Base-by-base conservation (phyloP, 257 asterid species). In the Nicotiana sylvestris region DNA sequence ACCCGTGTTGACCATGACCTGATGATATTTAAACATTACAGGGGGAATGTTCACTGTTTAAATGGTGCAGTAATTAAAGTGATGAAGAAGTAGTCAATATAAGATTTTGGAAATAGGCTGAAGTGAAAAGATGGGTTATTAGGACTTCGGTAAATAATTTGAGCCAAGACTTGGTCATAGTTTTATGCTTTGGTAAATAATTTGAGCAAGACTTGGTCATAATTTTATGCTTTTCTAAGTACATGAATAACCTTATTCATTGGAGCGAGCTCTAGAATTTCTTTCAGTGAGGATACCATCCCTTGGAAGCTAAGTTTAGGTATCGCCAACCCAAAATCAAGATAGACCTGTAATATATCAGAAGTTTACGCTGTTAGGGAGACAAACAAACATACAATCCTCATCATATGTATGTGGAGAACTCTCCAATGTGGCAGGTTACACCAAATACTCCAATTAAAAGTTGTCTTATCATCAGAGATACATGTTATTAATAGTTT, bases 1-100 rank as follows among this genome's bases (percentile, higher is more conserved):
- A 83, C 92, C 97, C 12, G 93, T 93, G 86, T 97, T 95, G 91
- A 93, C 92, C 98, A 95, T 95, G 87, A 95, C 94, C 99, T 95
- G 93, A 83, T 83, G 88, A 82, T 74, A 68, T 68, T 17, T 35
- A 68, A 16, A 68, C 77, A 68, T 68, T 17, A 37, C 43, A n/a
- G 11, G 12, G 5, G 1, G 35, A 68, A 16, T 6, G 27, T 17
- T 68, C 77, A 68, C 27, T 66, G 18, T 2, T 15, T 9, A 66
- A 66, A 68, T 0, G 5, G 13, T 11, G 35, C n/a, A 68, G 6
- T 35, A 6, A 68, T 3, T 33, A 13, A 15, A 13, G 55, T 1
- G 27, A 32, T 35, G 21, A 25, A 35, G 13, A 4, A 35, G 27
- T 35, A 68, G 0, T 32, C 37, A 29, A 16, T 16, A 5, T 4